Evolutionary conservation across 225 moss, liverwort and hornwort species (phyloP), one percentile per base, ranked within the genome.

Genomic region (Takakia lepidozioides): DNA sequence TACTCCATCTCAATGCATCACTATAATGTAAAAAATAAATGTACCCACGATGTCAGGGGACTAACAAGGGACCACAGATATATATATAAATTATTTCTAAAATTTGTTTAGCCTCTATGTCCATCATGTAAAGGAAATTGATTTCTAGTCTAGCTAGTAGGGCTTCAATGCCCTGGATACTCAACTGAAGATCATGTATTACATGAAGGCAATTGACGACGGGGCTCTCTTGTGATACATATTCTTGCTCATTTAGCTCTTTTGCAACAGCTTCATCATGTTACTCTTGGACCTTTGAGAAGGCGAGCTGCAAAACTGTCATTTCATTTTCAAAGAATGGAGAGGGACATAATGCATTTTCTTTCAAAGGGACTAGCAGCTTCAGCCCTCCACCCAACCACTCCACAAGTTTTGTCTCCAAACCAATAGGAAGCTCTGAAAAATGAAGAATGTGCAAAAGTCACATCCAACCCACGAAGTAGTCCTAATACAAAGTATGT

Each of bases 281-380:
- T 48, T 57, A 56, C 38, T 30, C 29, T 17, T 20, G 46, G 35
- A 27, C 38, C 25, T 38, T n/a, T n/a, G n/a, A n/a, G n/a, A 38
- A 52, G 39, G 56, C 67, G 29, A 19, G 34, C 27, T 58, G 60
- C 19, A 85, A 18, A 25, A 41, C 35, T 52, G 51, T 52, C 66
- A 57, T 61, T 36, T 85, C 88, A 25, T 53, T 66, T 30, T 71
- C 64, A 63, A 80, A 85, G 10, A 52, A 30, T 37, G 45, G 43
- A 57, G 79, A 89, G 16, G 58, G 42, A 3, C 48, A 52, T 0
- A 26, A 15, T 28, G 84, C 81, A 43, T 27, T 19, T 1, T 0
- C 4, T 1, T 2, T n/a, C 29, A 24, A 27, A 25, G 21, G 19
- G 37, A 58, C 60, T 19, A 63, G 66, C 17, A 77, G 67, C 44